phyloP scores from a whole-genome alignment of 192 early-diverging fungal genomes.

The Backusella mclennaniae region DNA sequence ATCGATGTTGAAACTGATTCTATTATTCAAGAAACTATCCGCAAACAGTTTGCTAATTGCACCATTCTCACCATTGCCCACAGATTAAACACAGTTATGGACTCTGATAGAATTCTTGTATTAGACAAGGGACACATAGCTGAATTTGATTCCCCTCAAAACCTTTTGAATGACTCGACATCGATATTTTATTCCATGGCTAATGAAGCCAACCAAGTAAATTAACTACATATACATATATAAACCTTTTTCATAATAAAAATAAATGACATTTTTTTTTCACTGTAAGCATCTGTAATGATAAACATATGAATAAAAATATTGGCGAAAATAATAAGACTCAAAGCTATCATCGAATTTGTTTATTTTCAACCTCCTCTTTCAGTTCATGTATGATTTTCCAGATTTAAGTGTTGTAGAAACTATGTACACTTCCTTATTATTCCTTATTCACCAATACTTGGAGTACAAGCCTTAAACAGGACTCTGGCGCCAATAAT shows the following conservation, averaged over 20 bases:
- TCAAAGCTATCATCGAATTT: neutral
- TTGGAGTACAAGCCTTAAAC: neutral
- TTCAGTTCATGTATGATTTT: neutral
- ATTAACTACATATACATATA: neutral
- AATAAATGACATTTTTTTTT: neutral
- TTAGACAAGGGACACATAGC: slow-evolving; percentile 68
- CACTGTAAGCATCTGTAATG: neutral
- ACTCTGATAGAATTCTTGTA: slow-evolving; percentile 68
- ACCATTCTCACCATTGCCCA: slow-evolving; percentile 85
- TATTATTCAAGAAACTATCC: slow-evolving; percentile 75
- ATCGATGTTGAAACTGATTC: slow-evolving; percentile 59
- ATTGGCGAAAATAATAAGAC: neutral
- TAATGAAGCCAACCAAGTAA: slow-evolving; percentile 39
- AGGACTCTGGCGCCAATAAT: neutral
- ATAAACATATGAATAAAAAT: neutral
- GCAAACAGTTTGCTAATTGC: slow-evolving; percentile 66
- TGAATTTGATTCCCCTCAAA: slow-evolving; percentile 70
- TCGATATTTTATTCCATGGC: slow-evolving; percentile 47
- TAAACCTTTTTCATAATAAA: neutral
- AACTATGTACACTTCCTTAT: neutral
- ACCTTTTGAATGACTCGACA: slow-evolving; percentile 46
- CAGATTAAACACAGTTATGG: slow-evolving; percentile 76
- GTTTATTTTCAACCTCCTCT: neutral
- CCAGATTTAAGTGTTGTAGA: neutral
- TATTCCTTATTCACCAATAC: neutral